Conservation (phyloP, 345 rosid genomes). For the Camelina laxa region DNA sequence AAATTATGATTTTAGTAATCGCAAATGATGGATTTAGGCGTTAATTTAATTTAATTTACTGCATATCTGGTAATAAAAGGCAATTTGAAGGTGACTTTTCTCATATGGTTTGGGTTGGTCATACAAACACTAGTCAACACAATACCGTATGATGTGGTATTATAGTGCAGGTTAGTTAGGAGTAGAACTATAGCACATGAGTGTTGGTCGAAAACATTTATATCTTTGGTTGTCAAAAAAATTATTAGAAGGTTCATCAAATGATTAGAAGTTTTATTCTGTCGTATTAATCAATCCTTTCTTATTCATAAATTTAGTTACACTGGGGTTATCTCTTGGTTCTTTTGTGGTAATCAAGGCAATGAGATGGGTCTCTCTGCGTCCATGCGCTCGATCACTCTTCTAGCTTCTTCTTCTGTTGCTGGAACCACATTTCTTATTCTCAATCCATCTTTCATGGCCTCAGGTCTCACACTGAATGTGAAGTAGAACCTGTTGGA, state of each 20-base stretch:
- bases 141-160: background rate
- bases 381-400: slow-evolving; percentile 83
- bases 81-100: background rate
- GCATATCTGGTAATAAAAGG: slow-evolving; percentile 1
- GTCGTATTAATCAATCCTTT: background rate
- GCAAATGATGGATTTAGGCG: slow-evolving; percentile 8
- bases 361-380: slow-evolving; percentile 55
- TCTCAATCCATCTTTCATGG: slow-evolving; percentile 64
- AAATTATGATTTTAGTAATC: slow-evolving; percentile 12
- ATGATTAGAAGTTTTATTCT: background rate
- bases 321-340: background rate
- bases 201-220: background rate
- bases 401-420: slow-evolving; percentile 82
- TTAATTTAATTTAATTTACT: slow-evolving; percentile 5
- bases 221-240: background rate
- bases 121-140: background rate
- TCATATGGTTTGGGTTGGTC: background rate
- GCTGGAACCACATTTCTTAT: slow-evolving; percentile 89
- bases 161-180: no score
- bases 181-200: background rate
- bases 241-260: background rate
- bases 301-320: background rate
- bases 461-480: slow-evolving; percentile 74
- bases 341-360: slow-evolving; percentile 15
- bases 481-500: slow-evolving; percentile 92